Evolutionary conservation across 257 asterid genomes (phyloP), one percentile per base, ranked within the genome.

Genomic region (Leptodermis oblonga): DNA sequence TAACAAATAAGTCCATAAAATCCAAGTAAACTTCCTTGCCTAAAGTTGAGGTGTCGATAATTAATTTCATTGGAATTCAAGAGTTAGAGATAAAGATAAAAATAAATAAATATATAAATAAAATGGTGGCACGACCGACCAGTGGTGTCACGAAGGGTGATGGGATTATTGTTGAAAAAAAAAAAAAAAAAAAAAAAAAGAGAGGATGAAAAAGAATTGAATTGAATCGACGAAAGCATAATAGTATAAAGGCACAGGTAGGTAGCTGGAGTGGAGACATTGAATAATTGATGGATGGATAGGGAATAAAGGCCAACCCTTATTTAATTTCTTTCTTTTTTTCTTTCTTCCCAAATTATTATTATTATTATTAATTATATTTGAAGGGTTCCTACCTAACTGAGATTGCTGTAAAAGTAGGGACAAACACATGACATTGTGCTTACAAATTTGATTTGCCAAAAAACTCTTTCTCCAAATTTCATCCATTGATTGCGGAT

Each of bases 401-500:
- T 14, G 45, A 63, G 49, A 53, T n/a, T 54, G 28, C 52, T 49
- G 70, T 34, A 51, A 60, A 60, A 23, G 77, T 66, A 37, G 73
- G 73, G 73, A 43, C 63, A 26, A 36, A 33, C 53, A 62, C 59
- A 66, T 73, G 72, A 14, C 43, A 68, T 69, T 49, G 51, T 68
- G 22, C 51, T 49, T n/a, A 60, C 0, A 17, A 46, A 52, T 14
- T 23, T 3, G 28, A 23, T 52, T 18, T 5, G 39, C 39, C 39
- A 34, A 34, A 34, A 34, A 7, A 0, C 20, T 18, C 17, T 23
- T 59, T 22, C 55, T 51, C 63, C 25, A 34, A 45, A 34, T 28
- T 74, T 25, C 37, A 10, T 67, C 68, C 75, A 5, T n/a, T 55
- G 73, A 69, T 69, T 73, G 76, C 67, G 78, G 73, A 37, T 9